Conservation (phyloP, 495 filamentous ascomycete species). For the Aspergillus taichungensis region DNA sequence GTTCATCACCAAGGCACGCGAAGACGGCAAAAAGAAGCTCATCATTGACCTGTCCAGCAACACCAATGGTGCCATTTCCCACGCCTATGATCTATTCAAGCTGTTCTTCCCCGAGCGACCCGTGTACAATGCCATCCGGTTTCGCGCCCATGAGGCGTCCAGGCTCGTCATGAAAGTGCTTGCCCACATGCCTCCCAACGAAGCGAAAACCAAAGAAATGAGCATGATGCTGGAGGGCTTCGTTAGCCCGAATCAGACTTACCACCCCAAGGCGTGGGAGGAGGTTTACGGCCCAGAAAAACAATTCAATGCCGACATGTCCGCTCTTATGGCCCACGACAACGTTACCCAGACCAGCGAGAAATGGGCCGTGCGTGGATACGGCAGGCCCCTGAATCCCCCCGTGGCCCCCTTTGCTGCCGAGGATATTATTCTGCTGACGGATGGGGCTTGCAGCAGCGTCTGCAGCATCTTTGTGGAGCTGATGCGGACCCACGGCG, state of each 20-base stretch:
- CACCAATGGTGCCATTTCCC: constrained; percentile 34
- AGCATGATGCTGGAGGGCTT: too few relatives aligned
- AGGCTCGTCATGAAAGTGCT: constrained; percentile 30
- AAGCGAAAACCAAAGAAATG: background rate
- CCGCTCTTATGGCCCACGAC: constrained; percentile 39
- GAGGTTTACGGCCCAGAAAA: constrained; percentile 43
- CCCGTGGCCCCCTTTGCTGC: constrained; percentile 32
- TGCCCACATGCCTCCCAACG: background rate
- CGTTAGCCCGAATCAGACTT: constrained; percentile 20
- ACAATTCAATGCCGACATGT: constrained; percentile 35
- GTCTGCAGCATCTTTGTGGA: constrained; percentile 49
- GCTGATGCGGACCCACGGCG: constrained; percentile 39
- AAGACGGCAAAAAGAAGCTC: constrained; percentile 34
- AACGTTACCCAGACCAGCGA: constrained; percentile 31
- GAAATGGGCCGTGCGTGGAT: constrained; percentile 30
- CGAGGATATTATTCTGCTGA: constrained; percentile 41
- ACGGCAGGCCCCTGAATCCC: constrained; percentile 21
- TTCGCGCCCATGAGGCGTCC: constrained; percentile 31
- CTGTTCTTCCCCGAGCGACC: constrained; percentile 28
- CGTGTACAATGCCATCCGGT: constrained; percentile 34
- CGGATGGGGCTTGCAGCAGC: constrained; percentile 52
- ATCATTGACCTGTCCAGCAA: constrained; percentile 50
- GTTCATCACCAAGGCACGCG: constrained; percentile 30
- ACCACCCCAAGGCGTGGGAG: constrained; percentile 42
- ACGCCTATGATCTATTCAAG: constrained; percentile 20